Percentiles rank a stretch among this genome's conserved stretches.
phyloP scores from a whole-genome alignment of 768 basidiomycete species.

The Lentinula sp. region DNA sequence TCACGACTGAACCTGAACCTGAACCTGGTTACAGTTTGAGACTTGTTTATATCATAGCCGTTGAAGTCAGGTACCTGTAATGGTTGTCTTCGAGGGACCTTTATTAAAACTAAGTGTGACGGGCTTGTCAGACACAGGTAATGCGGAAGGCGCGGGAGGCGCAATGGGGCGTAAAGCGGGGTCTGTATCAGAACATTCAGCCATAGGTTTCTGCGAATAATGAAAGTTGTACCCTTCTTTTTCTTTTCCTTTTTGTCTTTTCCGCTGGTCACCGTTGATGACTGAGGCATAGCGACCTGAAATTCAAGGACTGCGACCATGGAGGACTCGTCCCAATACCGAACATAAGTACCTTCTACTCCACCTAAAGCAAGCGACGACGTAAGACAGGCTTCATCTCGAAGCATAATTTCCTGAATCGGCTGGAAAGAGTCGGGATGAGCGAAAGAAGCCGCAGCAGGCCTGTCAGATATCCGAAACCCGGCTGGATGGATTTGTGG shows the following conservation, averaged over 20 bases:
- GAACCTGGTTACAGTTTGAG: conserved; percentile 11
- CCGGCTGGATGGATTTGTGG: conserved; percentile 86
- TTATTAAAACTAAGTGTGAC: conserved; percentile 74
- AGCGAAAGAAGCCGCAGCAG: conserved; percentile 90
- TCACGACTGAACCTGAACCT: conserved; percentile 16
- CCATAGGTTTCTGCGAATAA: not conserved
- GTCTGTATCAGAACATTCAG: conserved; percentile 19
- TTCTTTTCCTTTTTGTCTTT: conserved; percentile 60
- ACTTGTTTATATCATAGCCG: not conserved
- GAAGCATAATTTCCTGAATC: conserved; percentile 63
- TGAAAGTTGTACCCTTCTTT: conserved; percentile 41
- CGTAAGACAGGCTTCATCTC: conserved; percentile 70
- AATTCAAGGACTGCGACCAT: conserved; percentile 73
- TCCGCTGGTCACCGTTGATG: conserved; percentile 27
- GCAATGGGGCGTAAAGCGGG: conserved; percentile 22
- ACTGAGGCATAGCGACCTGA: conserved; percentile 58
- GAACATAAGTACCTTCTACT: conserved; percentile 65
- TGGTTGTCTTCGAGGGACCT: conserved; percentile 28
- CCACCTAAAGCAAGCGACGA: conserved; percentile 69
- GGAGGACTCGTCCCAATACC: conserved; percentile 91
- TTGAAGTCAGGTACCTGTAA: conserved; percentile 16
- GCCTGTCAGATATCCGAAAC: conserved; percentile 84
- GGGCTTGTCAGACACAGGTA: conserved; percentile 76
- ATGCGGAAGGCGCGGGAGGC: conserved; percentile 51
- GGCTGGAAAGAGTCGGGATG: conserved; percentile 88